phyloP scores from a whole-genome alignment of 768 basidiomycete species.

The Lactarius akahatsu region DNA sequence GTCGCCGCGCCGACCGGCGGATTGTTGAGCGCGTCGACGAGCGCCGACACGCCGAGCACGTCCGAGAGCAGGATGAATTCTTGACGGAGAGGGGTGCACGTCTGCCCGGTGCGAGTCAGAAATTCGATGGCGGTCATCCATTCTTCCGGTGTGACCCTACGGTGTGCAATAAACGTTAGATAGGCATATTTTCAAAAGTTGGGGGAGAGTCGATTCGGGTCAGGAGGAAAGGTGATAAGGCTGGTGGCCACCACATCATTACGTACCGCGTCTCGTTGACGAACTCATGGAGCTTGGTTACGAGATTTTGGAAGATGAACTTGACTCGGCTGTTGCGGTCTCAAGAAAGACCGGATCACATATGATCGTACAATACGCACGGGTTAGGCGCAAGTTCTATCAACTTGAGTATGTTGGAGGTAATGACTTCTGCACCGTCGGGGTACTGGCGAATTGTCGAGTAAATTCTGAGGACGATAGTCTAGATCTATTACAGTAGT shows the following conservation, averaged over 20 bases:
- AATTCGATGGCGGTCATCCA: slow-evolving; percentile 83
- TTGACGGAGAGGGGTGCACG: slow-evolving; percentile 57
- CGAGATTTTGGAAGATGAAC: slow-evolving; percentile 51
- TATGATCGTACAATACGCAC: slow-evolving; percentile 34
- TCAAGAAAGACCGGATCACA: slow-evolving; percentile 21
- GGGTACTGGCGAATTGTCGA: slow-evolving; percentile 40
- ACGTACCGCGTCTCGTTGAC: slow-evolving; percentile 63
- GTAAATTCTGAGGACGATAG: not conserved
- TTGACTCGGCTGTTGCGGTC: slow-evolving; percentile 39
- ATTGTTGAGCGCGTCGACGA: slow-evolving; percentile 76
- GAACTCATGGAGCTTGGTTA: slow-evolving; percentile 73
- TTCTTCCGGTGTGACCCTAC: slow-evolving; percentile 73
- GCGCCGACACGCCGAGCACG: slow-evolving; percentile 69
- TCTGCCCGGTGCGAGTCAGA: slow-evolving; percentile 72
- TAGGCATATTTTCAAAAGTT: not conserved
- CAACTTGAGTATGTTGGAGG: slow-evolving; percentile 46
- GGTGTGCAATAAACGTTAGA: not conserved
- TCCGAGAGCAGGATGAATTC: slow-evolving; percentile 90
- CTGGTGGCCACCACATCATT: not conserved
- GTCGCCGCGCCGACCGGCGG: slow-evolving; percentile 61
- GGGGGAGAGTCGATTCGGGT: not conserved
- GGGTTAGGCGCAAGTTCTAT: slow-evolving; percentile 40
- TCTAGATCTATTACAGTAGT: too few species aligned
- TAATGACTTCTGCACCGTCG: slow-evolving; percentile 50
- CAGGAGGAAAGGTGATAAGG: not conserved